Conservation (phyloP, 164 flowering plant genomes). For the Liriodendron chinense region DNA sequence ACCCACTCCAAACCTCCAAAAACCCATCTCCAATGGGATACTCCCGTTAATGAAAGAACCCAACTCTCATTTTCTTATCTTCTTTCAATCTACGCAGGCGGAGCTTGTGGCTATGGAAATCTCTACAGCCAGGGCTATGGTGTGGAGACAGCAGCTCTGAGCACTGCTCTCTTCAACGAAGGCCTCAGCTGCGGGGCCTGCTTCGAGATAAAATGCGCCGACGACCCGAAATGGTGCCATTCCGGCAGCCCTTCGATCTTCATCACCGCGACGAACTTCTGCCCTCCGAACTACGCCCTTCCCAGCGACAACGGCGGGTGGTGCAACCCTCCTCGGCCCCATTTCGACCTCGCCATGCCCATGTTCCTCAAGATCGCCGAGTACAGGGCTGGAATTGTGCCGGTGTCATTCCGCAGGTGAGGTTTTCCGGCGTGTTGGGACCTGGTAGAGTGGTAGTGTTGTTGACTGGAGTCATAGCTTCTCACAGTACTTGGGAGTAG, state of each 20-base stretch:
- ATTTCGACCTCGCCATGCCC: slow-evolving; percentile 62
- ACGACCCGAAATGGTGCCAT: slow-evolving; percentile 45
- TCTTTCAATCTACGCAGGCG: slow-evolving; percentile 27
- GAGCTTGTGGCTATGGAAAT: slow-evolving; percentile 61
- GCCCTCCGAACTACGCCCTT: slow-evolving; percentile 55
- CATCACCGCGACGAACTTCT: slow-evolving; percentile 57
- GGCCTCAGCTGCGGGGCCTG: slow-evolving; percentile 58
- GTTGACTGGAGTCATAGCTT: too few relatives aligned
- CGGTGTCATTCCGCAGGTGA: slow-evolving; percentile 52
- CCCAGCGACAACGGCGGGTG: slow-evolving; percentile 58
- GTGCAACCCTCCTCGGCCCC: slow-evolving; percentile 64
- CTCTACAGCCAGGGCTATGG: slow-evolving; percentile 62
- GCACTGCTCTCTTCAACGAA: slow-evolving; percentile 54
- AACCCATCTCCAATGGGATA: not conserved
- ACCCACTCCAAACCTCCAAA: not conserved
- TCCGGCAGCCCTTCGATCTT: slow-evolving; percentile 51
- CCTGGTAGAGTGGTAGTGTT: not conserved
- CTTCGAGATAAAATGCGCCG: slow-evolving; percentile 46
- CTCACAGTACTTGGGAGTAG: too few relatives aligned
- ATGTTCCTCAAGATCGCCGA: slow-evolving; percentile 55
- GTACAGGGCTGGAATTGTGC: slow-evolving; percentile 56
- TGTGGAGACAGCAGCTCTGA: slow-evolving; percentile 50
- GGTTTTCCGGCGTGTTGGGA: too few relatives aligned
- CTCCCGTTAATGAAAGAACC: not conserved
- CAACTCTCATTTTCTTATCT: not conserved